Conservation (phyloP, 176 grass and related monocot species). For the Stipa capillata region DNA sequence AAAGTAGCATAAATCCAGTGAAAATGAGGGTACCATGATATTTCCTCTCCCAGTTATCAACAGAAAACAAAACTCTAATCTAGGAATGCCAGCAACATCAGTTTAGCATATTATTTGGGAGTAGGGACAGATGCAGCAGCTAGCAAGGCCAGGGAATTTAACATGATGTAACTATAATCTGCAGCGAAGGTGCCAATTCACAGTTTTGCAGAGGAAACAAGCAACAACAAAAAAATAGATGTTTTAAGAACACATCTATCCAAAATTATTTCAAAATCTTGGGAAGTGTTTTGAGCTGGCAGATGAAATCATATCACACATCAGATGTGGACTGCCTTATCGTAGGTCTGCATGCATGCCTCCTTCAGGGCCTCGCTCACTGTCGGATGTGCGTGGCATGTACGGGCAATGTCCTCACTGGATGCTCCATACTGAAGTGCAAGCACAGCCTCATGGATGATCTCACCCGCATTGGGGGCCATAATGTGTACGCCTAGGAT, state of each 20-base stretch:
- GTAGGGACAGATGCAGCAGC: not conserved
- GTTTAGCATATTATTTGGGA: slow-evolving; percentile 11
- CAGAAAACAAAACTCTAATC: not conserved
- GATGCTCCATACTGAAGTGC: slow-evolving; percentile 81
- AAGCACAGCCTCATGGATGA: slow-evolving; percentile 78
- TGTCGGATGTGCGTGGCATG: slow-evolving; percentile 82
- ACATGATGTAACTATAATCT: slow-evolving; percentile 15
- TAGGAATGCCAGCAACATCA: not conserved
- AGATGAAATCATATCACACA: not conserved
- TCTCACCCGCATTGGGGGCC: slow-evolving; percentile 66
- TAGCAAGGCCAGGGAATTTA: not conserved
- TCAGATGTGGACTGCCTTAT: slow-evolving; percentile 72
- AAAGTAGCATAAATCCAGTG: not conserved
- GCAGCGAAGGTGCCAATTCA: slow-evolving; percentile 1
- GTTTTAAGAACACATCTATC: slow-evolving; percentile 14
- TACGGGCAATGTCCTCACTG: slow-evolving; percentile 73
- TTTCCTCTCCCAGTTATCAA: slow-evolving; percentile 2
- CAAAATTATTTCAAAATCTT: slow-evolving; percentile 33
- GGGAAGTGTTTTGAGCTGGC: not conserved
- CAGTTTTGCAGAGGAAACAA: not conserved
- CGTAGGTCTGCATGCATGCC: slow-evolving; percentile 67
- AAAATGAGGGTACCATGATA: not conserved
- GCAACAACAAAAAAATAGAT: not conserved
- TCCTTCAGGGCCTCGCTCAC: slow-evolving; percentile 91
- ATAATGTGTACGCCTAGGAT: slow-evolving; percentile 84